Conservation (phyloP, 2,329 filamentous ascomycete species). For the Chaetomiaceae sp. region DNA sequence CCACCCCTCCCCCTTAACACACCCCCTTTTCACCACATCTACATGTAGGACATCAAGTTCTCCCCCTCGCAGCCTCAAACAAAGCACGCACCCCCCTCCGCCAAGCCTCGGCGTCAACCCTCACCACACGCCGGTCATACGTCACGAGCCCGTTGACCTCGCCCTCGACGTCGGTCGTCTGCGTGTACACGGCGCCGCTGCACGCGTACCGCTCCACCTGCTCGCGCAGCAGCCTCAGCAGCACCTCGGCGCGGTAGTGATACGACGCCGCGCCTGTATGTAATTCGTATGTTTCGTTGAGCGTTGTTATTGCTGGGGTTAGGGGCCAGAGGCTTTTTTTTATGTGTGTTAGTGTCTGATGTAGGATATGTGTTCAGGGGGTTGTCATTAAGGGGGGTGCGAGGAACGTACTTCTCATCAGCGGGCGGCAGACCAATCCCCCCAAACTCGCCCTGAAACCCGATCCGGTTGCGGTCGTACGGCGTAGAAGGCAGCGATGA, state of each 20-base stretch:
- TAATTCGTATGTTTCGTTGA: constrained; percentile 66
- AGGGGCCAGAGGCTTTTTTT: constrained; percentile 58
- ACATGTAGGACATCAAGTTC: neutral
- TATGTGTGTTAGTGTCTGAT: neutral
- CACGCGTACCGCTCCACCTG: constrained; percentile 58
- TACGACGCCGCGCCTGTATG: constrained; percentile 53
- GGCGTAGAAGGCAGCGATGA: constrained; percentile 54
- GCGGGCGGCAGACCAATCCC: constrained; percentile 63
- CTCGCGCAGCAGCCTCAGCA: constrained; percentile 58
- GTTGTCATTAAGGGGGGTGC: neutral
- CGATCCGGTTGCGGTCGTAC: constrained; percentile 56
- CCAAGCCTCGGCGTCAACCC: constrained; percentile 56
- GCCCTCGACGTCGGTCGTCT: constrained; percentile 70
- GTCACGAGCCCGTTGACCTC: constrained; percentile 69
- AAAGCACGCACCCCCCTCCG: constrained; percentile 53
- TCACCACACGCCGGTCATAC: constrained; percentile 58
- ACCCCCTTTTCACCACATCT: too few relatives aligned
- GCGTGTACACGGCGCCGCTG: constrained; percentile 66
- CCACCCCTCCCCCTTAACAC: too few relatives aligned
- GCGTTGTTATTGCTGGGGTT: constrained; percentile 50
- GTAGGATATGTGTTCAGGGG: neutral
- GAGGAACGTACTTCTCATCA: constrained; percentile 48
- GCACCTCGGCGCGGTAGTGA: constrained; percentile 59
- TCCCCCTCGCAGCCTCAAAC: constrained; percentile 47
- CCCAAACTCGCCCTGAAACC: constrained; percentile 67